These are phyloP conservation scores for Kwoniella dejecticola DNA, from an alignment of 768 basidiomycete genomes.

Conservation along the genomic window DNA sequence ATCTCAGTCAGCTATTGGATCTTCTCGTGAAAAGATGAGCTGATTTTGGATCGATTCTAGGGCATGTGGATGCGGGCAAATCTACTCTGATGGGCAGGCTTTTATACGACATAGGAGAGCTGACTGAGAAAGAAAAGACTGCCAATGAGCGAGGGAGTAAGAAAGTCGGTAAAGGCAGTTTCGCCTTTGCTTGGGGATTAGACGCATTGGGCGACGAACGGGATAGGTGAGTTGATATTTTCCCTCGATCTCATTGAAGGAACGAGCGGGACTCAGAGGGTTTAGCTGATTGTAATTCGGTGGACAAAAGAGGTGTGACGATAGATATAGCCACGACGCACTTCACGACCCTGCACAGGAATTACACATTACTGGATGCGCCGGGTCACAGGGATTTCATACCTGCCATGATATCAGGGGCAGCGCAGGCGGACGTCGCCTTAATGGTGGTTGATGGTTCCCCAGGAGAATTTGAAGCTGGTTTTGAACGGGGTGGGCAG, in stretches of 20 bases:
- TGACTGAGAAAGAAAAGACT: constrained; percentile 79
- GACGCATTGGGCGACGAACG: constrained; percentile 92
- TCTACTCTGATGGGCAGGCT: constrained; percentile 95
- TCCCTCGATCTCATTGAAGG: too few species aligned
- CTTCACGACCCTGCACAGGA: constrained; percentile 69
- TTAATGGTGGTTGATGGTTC: constrained; percentile 88
- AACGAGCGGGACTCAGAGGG: neutral
- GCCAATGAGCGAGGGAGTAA: constrained; percentile 86
- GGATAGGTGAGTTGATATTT: constrained; percentile 67
- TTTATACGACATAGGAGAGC: constrained; percentile 83
- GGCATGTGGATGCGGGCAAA: constrained; percentile 98
- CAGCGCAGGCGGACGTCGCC: constrained; percentile 93
- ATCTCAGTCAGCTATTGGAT: too few species aligned
- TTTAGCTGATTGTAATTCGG: neutral
- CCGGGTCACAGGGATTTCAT: constrained; percentile 98
- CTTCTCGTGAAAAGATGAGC: neutral
- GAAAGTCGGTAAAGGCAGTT: constrained; percentile 89
- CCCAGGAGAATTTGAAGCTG: constrained; percentile 91
- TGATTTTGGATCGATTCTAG: constrained; percentile 57
- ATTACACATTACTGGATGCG: constrained; percentile 92
- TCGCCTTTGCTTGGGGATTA: constrained; percentile 97
- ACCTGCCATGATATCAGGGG: constrained; percentile 99
- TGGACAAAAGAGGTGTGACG: constrained; percentile 78
- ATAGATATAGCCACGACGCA: constrained; percentile 93
- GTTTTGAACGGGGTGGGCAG: constrained; percentile 91